Evolutionary conservation across 1,139 yeast species (phyloP).

Genomic region (Saccharomyces hybrid): DNA sequence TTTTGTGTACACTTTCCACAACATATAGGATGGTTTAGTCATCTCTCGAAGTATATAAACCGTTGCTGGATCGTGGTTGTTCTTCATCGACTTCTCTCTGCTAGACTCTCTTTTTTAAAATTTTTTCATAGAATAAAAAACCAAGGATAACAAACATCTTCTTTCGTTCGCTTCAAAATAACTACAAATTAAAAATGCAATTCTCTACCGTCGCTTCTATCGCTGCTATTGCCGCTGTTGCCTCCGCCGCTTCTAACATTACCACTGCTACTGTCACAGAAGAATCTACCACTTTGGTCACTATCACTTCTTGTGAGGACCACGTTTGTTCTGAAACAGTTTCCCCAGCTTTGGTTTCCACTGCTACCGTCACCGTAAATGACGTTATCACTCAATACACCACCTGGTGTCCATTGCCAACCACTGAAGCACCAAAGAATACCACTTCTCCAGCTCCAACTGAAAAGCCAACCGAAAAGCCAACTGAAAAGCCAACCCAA

Average conservation of each 20-base stretch:
- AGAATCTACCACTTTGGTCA: constrained; percentile 36
- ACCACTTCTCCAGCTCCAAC: constrained; percentile 5
- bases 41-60: constrained; percentile 2
- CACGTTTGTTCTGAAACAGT: constrained; percentile 30
- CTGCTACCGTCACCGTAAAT: constrained; percentile 31
- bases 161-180: constrained; percentile 23
- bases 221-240: constrained; percentile 32
- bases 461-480: constrained; percentile 5
- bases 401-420: constrained; percentile 32
- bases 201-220: constrained; percentile 32
- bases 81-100: not conserved
- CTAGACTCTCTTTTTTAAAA: too few species aligned
- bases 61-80: constrained; percentile 1
- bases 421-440: constrained; percentile 12
- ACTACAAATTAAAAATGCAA: constrained; percentile 27
- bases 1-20: not conserved
- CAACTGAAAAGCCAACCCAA: constrained; percentile 4
- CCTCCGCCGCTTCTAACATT: constrained; percentile 30
- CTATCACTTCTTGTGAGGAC: constrained; percentile 43
- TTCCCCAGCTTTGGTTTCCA: constrained; percentile 32
- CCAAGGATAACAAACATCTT: constrained; percentile 8
- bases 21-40: not conserved
- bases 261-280: constrained; percentile 33
- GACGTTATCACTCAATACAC: constrained; percentile 30
- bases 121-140: not conserved